A percentile compares a stretch with the other conserved stretches of the same genome.
These are phyloP conservation scores for Neurospora sp. DNA, from an alignment of 495 filamentous ascomycete genomes.

Conservation along the genomic window DNA sequence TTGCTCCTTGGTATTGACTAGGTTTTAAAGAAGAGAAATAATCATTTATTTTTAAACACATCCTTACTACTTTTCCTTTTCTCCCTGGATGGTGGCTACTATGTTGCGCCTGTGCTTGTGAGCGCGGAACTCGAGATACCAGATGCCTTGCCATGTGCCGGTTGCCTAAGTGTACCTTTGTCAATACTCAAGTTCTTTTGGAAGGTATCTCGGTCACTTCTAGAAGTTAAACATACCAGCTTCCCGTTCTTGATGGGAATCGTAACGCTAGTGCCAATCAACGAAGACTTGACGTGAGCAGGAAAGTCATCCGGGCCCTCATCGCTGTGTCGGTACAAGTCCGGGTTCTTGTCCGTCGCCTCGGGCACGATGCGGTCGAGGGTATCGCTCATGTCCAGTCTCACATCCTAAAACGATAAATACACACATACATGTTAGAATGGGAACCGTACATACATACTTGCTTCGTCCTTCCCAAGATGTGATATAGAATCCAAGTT, in stretches of 20 bases:
- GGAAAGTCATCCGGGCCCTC: constrained; percentile 22
- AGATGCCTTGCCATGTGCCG: constrained; percentile 72
- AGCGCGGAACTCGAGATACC: constrained; percentile 86
- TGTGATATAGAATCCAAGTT: too few relatives aligned
- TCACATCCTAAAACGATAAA: constrained; percentile 23
- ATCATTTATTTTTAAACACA: background rate
- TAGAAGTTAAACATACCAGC: constrained; percentile 34
- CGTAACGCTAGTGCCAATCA: constrained; percentile 79
- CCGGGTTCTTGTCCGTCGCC: constrained; percentile 50
- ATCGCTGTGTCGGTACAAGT: constrained; percentile 69
- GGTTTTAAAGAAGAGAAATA: constrained; percentile 5
- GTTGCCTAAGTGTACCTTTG: constrained; percentile 21
- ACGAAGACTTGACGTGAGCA: constrained; percentile 83
- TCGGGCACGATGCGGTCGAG: constrained; percentile 80
- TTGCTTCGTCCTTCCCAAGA: too few relatives aligned
- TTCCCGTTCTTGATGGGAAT: constrained; percentile 83
- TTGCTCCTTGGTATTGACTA: background rate
- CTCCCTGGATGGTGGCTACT: constrained; percentile 90
- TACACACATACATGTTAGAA: background rate
- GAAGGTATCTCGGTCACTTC: too few relatives aligned
- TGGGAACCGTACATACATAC: too few relatives aligned
- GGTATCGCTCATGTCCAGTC: constrained; percentile 86
- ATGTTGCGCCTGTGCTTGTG: constrained; percentile 66
- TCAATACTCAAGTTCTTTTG: background rate
- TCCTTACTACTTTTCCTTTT: constrained; percentile 42